These are phyloP conservation scores for Serendipita sp. DNA, from an alignment of 768 basidiomycete genomes.

Conservation along the genomic window DNA sequence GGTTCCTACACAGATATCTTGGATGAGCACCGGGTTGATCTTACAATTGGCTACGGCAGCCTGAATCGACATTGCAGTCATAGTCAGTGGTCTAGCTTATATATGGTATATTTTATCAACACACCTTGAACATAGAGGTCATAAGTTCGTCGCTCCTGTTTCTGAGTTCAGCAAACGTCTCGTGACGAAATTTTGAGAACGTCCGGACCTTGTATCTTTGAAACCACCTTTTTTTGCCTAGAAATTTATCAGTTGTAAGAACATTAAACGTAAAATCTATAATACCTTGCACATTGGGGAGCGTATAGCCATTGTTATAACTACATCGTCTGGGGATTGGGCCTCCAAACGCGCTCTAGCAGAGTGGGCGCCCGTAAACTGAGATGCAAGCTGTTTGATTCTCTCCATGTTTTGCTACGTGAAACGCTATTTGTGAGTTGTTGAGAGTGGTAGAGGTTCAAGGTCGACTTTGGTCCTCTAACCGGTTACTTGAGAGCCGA, in stretches of 20 bases:
- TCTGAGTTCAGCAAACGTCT: neutral
- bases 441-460: neutral
- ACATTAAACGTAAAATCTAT: neutral
- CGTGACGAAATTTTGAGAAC: neutral
- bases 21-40: slow-evolving; percentile 48
- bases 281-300: slow-evolving; percentile 48
- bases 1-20: slow-evolving; percentile 69
- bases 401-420: neutral
- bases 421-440: neutral
- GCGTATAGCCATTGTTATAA: slow-evolving; percentile 66
- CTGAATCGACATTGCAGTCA: slow-evolving; percentile 26
- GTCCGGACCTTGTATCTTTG: slow-evolving; percentile 36
- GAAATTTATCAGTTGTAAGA: no score
- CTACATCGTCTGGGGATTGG: slow-evolving; percentile 60
- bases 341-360: slow-evolving; percentile 25
- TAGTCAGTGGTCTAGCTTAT: neutral
- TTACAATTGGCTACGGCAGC: slow-evolving; percentile 34
- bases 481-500: no score
- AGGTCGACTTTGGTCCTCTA: no score
- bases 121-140: slow-evolving; percentile 52
- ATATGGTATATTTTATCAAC: neutral
- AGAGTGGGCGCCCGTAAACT: neutral
- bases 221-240: slow-evolving; percentile 53
- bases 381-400: neutral
- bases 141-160: slow-evolving; percentile 16